phyloP scores from a whole-genome alignment of 495 filamentous ascomycete species.

The Penicillium cataractarum region DNA sequence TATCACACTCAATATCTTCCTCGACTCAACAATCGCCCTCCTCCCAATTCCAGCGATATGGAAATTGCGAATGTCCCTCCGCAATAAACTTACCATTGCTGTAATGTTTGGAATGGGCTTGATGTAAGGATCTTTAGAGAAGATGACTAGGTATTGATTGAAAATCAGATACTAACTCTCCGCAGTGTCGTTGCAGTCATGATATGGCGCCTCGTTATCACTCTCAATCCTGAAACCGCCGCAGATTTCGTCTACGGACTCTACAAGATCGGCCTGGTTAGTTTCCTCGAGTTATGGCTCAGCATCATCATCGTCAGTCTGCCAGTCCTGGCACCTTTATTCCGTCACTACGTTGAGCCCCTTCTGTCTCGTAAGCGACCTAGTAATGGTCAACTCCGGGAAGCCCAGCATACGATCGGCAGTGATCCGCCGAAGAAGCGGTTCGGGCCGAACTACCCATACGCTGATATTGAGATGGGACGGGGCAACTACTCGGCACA shows the following conservation, averaged over 20 bases:
- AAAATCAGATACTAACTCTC: neutral
- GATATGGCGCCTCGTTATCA: conserved; percentile 14
- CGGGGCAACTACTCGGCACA: conserved; percentile 12
- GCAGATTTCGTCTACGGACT: conserved; percentile 12
- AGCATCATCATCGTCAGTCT: conserved; percentile 16
- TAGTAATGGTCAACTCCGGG: conserved; percentile 6
- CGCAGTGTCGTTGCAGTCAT: conserved; percentile 14
- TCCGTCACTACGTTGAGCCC: conserved; percentile 15
- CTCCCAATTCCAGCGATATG: conserved; percentile 11
- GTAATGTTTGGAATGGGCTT: conserved; percentile 17
- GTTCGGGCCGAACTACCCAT: neutral
- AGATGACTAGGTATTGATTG: neutral
- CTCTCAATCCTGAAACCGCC: conserved; percentile 1
- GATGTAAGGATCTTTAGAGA: neutral
- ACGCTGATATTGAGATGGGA: conserved; percentile 13
- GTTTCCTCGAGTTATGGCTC: conserved; percentile 15
- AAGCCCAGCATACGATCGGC: conserved; percentile 15
- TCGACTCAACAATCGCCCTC: conserved; percentile 9
- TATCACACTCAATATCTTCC: conserved; percentile 10
- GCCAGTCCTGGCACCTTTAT: conserved; percentile 10
- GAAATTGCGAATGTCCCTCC: conserved; percentile 10
- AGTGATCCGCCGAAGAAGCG: conserved; percentile 7
- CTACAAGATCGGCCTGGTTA: conserved; percentile 11
- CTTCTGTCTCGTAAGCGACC: conserved; percentile 12
- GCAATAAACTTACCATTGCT: conserved; percentile 12